Conservation (phyloP, 169 alveolate species). For the Babesia caballi region DNA sequence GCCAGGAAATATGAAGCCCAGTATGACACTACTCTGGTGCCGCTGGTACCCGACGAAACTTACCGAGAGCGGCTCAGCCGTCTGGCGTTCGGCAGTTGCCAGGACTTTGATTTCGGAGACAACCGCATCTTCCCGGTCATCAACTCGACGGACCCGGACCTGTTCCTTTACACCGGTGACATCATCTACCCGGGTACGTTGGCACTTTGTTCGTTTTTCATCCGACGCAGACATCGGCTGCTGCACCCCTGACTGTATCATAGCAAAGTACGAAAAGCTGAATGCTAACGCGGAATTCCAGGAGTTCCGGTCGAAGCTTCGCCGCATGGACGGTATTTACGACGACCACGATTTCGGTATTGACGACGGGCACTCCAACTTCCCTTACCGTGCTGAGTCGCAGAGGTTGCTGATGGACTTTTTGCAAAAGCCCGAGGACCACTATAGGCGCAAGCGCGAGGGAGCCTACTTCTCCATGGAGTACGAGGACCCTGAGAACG, state of each 20-base stretch:
- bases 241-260: slow-evolving; percentile 59
- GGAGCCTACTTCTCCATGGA: slow-evolving; percentile 78
- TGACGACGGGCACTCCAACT: slow-evolving; percentile 75
- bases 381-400: slow-evolving; percentile 58
- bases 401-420: slow-evolving; percentile 70
- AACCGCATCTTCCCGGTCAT: slow-evolving; percentile 30
- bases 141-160: slow-evolving; percentile 65
- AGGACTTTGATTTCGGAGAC: slow-evolving; percentile 12
- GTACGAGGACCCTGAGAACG: slow-evolving; percentile 72
- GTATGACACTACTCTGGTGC: background rate
- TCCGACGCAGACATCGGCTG: slow-evolving; percentile 37
- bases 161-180: slow-evolving; percentile 81
- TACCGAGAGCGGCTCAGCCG: slow-evolving; percentile 27
- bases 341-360: slow-evolving; percentile 84
- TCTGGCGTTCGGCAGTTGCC: slow-evolving; percentile 67
- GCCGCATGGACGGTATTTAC: slow-evolving; percentile 76
- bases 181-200: slow-evolving; percentile 69
- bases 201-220: background rate
- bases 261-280: slow-evolving; percentile 55
- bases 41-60: slow-evolving; percentile 37
- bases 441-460: slow-evolving; percentile 73
- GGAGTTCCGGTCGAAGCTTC: slow-evolving; percentile 38
- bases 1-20: slow-evolving; percentile 5
- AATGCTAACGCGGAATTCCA: slow-evolving; percentile 40
- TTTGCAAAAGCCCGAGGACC: slow-evolving; percentile 72